Evolutionary conservation across 116 monocot species (phyloP).

Genomic region (Cymodocea nodosa): DNA sequence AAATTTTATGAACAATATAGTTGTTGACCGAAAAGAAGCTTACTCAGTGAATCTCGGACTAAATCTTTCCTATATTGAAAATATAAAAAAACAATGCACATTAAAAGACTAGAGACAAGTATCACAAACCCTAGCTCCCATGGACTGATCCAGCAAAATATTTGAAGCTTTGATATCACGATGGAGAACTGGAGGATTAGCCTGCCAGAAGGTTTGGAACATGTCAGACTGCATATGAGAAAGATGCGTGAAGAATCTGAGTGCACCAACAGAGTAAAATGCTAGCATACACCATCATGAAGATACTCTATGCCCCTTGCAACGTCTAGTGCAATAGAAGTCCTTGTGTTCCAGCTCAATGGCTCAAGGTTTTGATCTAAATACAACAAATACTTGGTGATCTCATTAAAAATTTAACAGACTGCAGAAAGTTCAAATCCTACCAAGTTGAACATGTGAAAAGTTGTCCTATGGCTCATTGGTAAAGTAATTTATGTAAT

Average conservation of each 20-base stretch:
- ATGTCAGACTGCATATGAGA: background rate
- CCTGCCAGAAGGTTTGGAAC: slow-evolving; percentile 21
- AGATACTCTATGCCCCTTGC: slow-evolving; percentile 94
- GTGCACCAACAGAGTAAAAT: background rate
- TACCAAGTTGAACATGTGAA: too few species aligned
- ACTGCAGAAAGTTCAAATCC: too few species aligned
- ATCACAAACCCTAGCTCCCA: slow-evolving; percentile 72
- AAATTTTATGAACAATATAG: too few species aligned
- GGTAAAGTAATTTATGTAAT: too few species aligned
- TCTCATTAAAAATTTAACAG: too few species aligned
- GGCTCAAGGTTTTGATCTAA: slow-evolving; percentile 40
- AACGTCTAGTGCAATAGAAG: slow-evolving; percentile 81
- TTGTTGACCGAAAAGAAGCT: too few species aligned
- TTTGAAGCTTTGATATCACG: slow-evolving; percentile 93
- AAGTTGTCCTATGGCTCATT: too few species aligned
- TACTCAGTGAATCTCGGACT: too few species aligned
- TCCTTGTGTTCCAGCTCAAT: slow-evolving; percentile 69
- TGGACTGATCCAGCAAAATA: slow-evolving; percentile 74
- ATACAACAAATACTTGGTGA: background rate
- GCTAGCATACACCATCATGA: slow-evolving; percentile 81
- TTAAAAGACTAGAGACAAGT: background rate
- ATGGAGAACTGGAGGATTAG: slow-evolving; percentile 83
- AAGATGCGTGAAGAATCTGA: background rate
- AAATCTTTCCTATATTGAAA: too few species aligned
- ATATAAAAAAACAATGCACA: too few species aligned